Base-by-base conservation (phyloP, 2,329 filamentous ascomycete genomes). In the Rugonectria rugulosa region DNA sequence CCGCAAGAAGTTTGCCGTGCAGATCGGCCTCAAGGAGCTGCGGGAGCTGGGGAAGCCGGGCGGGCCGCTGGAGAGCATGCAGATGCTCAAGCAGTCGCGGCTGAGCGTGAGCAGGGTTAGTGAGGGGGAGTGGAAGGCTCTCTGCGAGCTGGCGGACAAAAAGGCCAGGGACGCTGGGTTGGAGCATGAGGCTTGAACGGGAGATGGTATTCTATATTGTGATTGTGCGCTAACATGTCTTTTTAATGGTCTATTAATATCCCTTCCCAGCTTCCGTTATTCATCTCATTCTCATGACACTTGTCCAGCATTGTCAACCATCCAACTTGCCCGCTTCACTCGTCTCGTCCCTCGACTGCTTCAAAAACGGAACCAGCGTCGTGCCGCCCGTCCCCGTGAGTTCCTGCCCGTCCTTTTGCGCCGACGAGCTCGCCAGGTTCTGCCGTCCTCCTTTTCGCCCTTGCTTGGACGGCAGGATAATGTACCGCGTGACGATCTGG, bases 331-430 rank as follows among this genome's bases (percentile, higher is more conserved):
- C 77, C 3, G 77, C 77, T 17, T 66, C 64, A 2, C 57, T 60
- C 0, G 93, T 97, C 78, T 97, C 93, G 69, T 97, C 91, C 15
- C 94, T 81, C 4, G 91, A 88, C 74, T 96, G 91, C 73, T 92
- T 96, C 60, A 98, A 73, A 72, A 98, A 98, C 0, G 93, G 91
- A 53, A 97, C 89, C 47, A 98, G 74, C 1, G 88, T 86, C 0
- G 94, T 97, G 0, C 94, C 94, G 2, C 93, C 93, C 0, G 93
- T 97, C 0, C 94, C 94, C 1, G 88, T 88, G 36, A 96, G 77
- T 60, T 89, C 75, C 17, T 72, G 66, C 15, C 69, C 70, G 1
- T 64, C 63, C 45, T 70, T 72, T 15, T 62, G 57, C 11, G 75
- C 73, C 12, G 77, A 80, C 0, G 76, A 77, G 21, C 77, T 81